Conservation (phyloP, 2,329 filamentous ascomycete genomes). For the Paracoccidioides brasiliensis region DNA sequence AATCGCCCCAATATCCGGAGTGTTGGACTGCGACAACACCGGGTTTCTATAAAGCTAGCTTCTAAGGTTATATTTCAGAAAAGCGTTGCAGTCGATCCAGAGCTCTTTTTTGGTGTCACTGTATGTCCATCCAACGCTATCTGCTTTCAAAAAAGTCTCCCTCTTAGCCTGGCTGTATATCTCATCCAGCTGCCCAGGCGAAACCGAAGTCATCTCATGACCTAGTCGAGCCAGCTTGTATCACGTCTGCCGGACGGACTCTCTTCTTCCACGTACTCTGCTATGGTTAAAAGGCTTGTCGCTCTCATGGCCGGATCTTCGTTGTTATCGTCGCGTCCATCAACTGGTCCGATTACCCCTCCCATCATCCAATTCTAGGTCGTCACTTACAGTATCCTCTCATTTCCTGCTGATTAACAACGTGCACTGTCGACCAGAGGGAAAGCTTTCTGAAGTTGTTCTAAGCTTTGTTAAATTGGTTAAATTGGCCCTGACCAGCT, state of each 20-base stretch:
- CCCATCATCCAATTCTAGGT: slow-evolving; percentile 8
- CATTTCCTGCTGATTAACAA: neutral
- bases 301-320: slow-evolving; percentile 20
- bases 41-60: too few species aligned
- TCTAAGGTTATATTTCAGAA: too few species aligned
- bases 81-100: neutral
- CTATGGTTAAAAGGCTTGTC: slow-evolving; percentile 7
- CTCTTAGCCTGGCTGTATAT: neutral
- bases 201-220: neutral
- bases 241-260: neutral
- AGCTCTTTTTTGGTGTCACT: neutral
- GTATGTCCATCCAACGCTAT: neutral
- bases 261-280: slow-evolving; percentile 3
- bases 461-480: neutral
- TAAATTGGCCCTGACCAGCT: neutral
- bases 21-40: neutral
- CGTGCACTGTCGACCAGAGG: too few species aligned
- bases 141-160: neutral
- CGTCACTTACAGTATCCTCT: neutral
- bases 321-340: slow-evolving; percentile 1
- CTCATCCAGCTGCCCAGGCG: neutral
- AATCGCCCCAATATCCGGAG: neutral
- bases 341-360: slow-evolving; percentile 3
- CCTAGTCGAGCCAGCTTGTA: slow-evolving; percentile 1
- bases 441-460: neutral